Evolutionary conservation across 768 basidiomycete genomes (phyloP), one percentile per base, ranked within the genome.

Genomic region (Lactarius psammicola): DNA sequence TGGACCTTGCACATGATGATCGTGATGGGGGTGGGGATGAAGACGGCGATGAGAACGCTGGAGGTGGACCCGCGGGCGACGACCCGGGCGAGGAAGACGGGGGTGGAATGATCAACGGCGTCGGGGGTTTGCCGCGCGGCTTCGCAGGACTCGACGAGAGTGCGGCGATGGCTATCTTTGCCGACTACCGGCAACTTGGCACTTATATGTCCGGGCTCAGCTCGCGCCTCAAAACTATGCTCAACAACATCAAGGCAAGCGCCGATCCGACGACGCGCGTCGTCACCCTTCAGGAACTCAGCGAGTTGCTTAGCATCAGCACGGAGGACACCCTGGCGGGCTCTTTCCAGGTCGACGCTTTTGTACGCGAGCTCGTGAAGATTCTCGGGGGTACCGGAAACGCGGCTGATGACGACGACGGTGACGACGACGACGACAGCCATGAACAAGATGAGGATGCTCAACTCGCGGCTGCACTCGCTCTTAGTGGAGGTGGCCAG

Each of bases 281-380:
- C 33, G 78, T 94, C 53, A 95, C 95, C 5, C 79, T 99, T 33
- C 95, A 98, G 74, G 96, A 99, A 72, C 84, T 97, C 60, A 94
- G 92, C 78, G 96, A 98, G 75, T 76, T 98, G 38, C 85, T 99
- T 63, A 92, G 92, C 67, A 95, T 98, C 78, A 94, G 93, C 76
- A 98, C 94, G 2, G 96, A 98, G 78, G 97, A 99, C 75, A 98
- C 95, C 8, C 80, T 99, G 55, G 91, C 93, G 10, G 94, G 94
- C 49, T 95, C 92, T n/a, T 96, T 99, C 79, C 92, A 90, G 69
- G 89, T 95, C 26, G 95, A 96, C 71, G 84, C 87, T 40, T 98
- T 93, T 74, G 92, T 95, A 34, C 86, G 88, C 70, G 96, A 97
- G 75, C 83, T 99, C 44, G 89, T 99, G 67, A 87, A 87, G 73